phyloP scores from a whole-genome alignment of 495 filamentous ascomycete species.

The Trichoderma asperelloides region DNA sequence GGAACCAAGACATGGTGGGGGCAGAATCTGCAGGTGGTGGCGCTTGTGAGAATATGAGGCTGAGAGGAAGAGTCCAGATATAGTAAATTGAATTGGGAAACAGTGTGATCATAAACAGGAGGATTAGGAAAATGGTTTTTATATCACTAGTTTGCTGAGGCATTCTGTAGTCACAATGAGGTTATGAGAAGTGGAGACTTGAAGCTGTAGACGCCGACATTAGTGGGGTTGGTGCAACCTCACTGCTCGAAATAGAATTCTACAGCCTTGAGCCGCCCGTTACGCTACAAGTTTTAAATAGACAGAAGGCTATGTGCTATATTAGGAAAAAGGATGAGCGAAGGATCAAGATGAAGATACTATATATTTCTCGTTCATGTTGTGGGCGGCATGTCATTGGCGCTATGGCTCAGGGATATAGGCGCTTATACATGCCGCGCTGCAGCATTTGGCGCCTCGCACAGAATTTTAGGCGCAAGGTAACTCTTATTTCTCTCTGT shows the following conservation, averaged over 20 bases:
- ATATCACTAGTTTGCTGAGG: neutral
- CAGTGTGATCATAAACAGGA: conserved; percentile 42
- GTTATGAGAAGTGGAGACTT: conserved; percentile 2
- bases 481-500: neutral
- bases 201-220: neutral
- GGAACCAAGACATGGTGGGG: conserved; percentile 58
- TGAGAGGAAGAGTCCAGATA: conserved; percentile 35
- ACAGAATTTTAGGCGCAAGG: neutral
- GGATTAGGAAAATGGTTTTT: conserved; percentile 36
- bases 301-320: neutral
- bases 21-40: conserved; percentile 10
- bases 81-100: conserved; percentile 47
- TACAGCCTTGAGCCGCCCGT: too few relatives aligned
- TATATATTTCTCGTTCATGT: too few relatives aligned
- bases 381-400: too few relatives aligned
- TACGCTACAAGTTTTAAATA: neutral
- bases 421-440: too few relatives aligned
- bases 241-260: neutral
- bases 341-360: too few relatives aligned
- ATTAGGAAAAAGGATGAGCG: neutral
- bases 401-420: too few relatives aligned
- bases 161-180: neutral
- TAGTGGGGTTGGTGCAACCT: neutral
- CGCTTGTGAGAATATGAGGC: conserved; percentile 20
- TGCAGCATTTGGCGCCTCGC: neutral